Base-by-base conservation (phyloP, 176 grass and related monocot species). In the Secale cereale region DNA sequence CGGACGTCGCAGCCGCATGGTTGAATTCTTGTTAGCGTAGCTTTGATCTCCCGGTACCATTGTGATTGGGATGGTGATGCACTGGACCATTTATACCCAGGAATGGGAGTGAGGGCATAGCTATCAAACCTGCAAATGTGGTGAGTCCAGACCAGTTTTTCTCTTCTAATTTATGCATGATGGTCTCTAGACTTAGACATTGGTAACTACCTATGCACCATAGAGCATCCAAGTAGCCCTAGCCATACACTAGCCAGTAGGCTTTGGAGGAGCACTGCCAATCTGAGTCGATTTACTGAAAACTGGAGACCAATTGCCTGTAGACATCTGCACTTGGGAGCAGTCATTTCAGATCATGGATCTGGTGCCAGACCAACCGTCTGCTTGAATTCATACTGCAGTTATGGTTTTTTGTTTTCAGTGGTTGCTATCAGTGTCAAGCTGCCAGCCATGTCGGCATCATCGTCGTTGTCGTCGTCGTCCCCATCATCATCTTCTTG, bases 11-110 rank as follows among this genome's bases (percentile, higher is more conserved):
- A 1, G 56, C 19, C 70, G 10, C 30, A 31, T 30, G 25, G 79
- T 79, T 82, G 79, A 63, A 67, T 76, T 85, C 78, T 76, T 76
- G 12, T 60, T 83, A 68, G 80, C 14, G 16, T 87, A 74, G 75
- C 76, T 74, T 87, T 80, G 66, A 64, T 83, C 43, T 77, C 66
- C 28, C 20, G 9, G 56, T 61, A 32, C 65, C 57, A 65, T 66
- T 74, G 28, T 74, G 74, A 83, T 79, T 76, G 74, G 73, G 81
- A 65, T 27, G 41, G 28, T 50, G 52, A 89, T 62, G 59, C 31
- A 12, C 56, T 32, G 65, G 59, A 25, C 35, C 74, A 74, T 32
- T 40, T 35, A 15, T 60, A 29, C 39, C 46, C 65, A 74, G 65
- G 26, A 75, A 75, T 76, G 65, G 43, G 29, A 69, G 19, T 10